Evolutionary conservation across 1,284 basidiomycete species (phyloP).

Genomic region (Fomitiporia mediterranea): DNA sequence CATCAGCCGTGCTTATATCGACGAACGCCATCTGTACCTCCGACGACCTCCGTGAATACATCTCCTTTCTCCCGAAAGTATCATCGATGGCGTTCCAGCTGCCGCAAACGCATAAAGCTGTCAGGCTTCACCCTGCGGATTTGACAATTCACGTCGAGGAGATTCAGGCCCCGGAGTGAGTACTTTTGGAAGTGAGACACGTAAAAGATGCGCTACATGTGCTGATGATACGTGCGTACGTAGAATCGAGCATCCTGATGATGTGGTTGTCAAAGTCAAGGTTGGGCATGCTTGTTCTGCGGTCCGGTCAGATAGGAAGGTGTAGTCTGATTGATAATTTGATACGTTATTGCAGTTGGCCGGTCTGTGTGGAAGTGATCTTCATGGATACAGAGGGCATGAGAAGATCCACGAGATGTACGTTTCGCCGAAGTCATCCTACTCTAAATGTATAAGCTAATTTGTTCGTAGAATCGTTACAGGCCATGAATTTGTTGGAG

Average conservation of each 20-base stretch:
- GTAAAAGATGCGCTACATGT: background rate
- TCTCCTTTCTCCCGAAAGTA: too few species aligned
- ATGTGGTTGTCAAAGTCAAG: conserved; percentile 70
- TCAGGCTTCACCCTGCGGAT: conserved; percentile 5
- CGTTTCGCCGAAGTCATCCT: conserved; percentile 18
- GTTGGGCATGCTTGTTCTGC: conserved; percentile 32
- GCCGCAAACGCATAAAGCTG: conserved; percentile 7
- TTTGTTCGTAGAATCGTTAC: conserved; percentile 47
- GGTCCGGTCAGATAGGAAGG: background rate
- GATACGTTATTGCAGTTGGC: conserved; percentile 53
- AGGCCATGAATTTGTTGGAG: conserved; percentile 85
- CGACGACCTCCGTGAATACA: too few species aligned
- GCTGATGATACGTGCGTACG: background rate
- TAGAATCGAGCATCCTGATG: conserved; percentile 67
- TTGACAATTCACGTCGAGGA: conserved; percentile 9
- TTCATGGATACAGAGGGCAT: conserved; percentile 73
- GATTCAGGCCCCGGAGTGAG: conserved; percentile 13
- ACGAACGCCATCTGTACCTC: too few species aligned
- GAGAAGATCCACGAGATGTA: conserved; percentile 36
- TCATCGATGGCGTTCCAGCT: background rate
- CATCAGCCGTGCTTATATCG: too few species aligned
- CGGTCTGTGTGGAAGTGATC: conserved; percentile 78
- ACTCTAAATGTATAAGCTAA: conserved; percentile 21
- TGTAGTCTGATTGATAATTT: background rate
- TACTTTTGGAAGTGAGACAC: background rate